These are phyloP conservation scores for Populus euphratica DNA, from an alignment of 345 rosid genomes.

Conservation along the genomic window DNA sequence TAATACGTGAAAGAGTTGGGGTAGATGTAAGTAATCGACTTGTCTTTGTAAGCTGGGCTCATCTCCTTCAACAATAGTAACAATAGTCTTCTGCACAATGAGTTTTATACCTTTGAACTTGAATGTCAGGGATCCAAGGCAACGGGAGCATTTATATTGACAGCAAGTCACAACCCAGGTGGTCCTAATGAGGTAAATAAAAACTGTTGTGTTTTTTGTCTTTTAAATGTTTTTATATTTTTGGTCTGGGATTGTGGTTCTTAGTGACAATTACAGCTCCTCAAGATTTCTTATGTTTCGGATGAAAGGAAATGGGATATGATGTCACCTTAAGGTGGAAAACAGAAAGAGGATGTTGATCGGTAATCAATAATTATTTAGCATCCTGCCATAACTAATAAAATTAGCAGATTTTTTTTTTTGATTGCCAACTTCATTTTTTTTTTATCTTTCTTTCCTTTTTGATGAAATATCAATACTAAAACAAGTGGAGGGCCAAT, in stretches of 20 bases:
- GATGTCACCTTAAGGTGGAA: background rate
- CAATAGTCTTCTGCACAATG: background rate
- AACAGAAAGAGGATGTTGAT: background rate
- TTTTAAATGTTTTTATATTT: background rate
- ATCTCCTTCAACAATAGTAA: background rate
- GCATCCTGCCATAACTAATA: background rate
- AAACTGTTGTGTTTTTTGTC: background rate
- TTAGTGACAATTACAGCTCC: background rate
- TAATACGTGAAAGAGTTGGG: constrained; percentile 89
- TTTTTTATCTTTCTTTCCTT: background rate
- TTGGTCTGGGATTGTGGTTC: background rate
- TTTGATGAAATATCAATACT: background rate
- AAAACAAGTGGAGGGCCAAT: background rate
- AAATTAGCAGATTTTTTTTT: background rate
- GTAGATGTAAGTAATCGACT: constrained; percentile 61
- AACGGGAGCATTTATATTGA: constrained; percentile 89
- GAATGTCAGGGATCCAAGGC: constrained; percentile 84
- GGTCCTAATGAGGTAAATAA: constrained; percentile 85
- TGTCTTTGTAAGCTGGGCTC: constrained; percentile 8
- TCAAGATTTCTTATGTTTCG: background rate
- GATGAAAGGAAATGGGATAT: background rate
- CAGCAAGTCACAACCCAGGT: constrained; percentile 99
- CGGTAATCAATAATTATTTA: background rate
- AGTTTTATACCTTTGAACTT: constrained; percentile 11
- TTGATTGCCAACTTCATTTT: no score